Base-by-base conservation (phyloP, 805 yeast species). In the Torulaspora delbrueckii region DNA sequence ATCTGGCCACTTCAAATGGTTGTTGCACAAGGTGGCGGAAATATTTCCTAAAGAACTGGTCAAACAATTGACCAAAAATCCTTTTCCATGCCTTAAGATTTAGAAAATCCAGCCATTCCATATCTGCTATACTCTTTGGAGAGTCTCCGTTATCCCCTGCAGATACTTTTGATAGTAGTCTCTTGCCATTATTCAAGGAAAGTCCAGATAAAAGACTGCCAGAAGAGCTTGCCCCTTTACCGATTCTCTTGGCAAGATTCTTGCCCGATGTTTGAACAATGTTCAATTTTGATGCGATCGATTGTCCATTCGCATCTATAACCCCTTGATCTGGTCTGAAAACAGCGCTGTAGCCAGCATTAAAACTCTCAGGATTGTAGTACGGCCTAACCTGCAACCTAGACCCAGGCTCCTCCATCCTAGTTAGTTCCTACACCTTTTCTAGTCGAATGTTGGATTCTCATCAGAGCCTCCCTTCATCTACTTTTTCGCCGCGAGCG, bases 1-100 rank as follows among this genome's bases (percentile, higher is more conserved):
- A 72, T 45, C 91, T 74, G 4, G 86, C 78, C 13, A 86, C 84
- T 55, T 91, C 97, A 64, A 90, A 82, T 1, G 99, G 98, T 65
- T 93, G 97, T 14, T 86, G 77, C 7, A 86, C 60, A 26, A 88
- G 63, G 37, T 82, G 79, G 48, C 80, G 81, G 44, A 79, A 64
- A 68, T 93, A 91, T 52, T 81, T 83, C 52, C 79, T 78, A 41
- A 81, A 57, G 50, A 87, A 79, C 37, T 84, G 79, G 60, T 75
- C 71, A 19, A 80, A 65, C 48, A 88, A 70, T 33, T 81, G 78
- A 43, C 74, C 71, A 4, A 81, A 52, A 27, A 83, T 60, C 51
- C 80, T 86, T 42, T 72, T 72, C 56, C 85, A 65, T 58, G 81
- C 79, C 52, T 69, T 70, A 51, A 72, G 55, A 55, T 83, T 87